Conservation (phyloP, 2,329 filamentous ascomycete species). For the Teratosphaeria epicoccoides region DNA sequence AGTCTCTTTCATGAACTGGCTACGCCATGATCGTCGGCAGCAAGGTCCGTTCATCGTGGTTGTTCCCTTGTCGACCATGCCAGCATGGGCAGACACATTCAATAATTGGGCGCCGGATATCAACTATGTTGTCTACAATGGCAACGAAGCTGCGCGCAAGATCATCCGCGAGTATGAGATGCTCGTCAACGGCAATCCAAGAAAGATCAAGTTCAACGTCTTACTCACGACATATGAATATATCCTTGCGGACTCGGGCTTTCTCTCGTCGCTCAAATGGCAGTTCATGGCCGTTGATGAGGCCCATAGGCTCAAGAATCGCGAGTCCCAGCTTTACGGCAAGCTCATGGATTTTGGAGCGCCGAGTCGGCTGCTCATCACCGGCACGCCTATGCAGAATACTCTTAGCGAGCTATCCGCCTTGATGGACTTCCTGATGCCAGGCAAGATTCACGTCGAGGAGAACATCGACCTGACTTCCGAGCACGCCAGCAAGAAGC, state of each 20-base stretch:
- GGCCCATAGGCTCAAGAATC: constrained; percentile 92
- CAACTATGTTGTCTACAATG: constrained; percentile 95
- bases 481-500: constrained; percentile 73
- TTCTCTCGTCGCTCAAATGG: constrained; percentile 88
- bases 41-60: constrained; percentile 94
- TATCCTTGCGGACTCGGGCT: constrained; percentile 73
- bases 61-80: constrained; percentile 94
- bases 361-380: constrained; percentile 84
- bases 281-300: constrained; percentile 95
- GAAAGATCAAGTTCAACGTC: constrained; percentile 94
- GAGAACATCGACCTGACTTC: constrained; percentile 76
- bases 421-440: constrained; percentile 91
- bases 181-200: constrained; percentile 72
- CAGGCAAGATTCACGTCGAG: constrained; percentile 84
- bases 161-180: constrained; percentile 89
- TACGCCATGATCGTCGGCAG: constrained; percentile 78
- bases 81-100: constrained; percentile 96
- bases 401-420: constrained; percentile 87
- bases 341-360: constrained; percentile 78
- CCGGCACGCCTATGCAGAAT: constrained; percentile 94
- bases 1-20: constrained; percentile 92
- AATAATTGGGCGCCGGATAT: constrained; percentile 91
- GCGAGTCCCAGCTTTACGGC: constrained; percentile 83
- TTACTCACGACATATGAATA: constrained; percentile 96
- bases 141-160: constrained; percentile 72